Percentiles rank a stretch among this genome's conserved stretches.
These are phyloP conservation scores for Penicillium italicum DNA, from an alignment of 2,329 filamentous ascomycete genomes.

Conservation along the genomic window DNA sequence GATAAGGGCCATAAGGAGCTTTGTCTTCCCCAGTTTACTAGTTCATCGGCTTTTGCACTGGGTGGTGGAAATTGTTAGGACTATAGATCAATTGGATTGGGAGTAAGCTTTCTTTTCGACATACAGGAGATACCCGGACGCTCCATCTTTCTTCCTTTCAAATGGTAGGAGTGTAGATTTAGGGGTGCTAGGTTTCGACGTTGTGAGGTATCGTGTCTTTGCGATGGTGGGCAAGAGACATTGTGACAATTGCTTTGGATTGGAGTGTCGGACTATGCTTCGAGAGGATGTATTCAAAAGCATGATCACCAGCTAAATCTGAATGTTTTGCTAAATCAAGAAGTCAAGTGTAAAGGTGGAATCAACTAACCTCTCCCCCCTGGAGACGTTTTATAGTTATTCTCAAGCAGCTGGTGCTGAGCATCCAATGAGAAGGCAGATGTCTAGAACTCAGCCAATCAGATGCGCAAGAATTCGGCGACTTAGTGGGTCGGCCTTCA, in stretches of 20 bases:
- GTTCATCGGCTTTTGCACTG: slow-evolving; percentile 72
- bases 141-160: not conserved
- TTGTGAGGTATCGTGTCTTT: not conserved
- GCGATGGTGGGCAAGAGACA: not conserved
- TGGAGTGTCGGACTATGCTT: not conserved
- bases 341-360: not conserved
- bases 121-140: slow-evolving; percentile 9
- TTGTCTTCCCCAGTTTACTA: slow-evolving; percentile 81
- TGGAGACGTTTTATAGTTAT: not conserved
- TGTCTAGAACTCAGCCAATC: not conserved
- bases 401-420: not conserved
- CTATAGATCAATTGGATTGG: not conserved
- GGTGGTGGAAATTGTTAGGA: not conserved
- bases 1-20: slow-evolving; percentile 85
- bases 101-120: not conserved
- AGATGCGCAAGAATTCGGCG: not conserved
- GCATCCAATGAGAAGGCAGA: not conserved
- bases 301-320: not conserved
- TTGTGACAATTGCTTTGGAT: not conserved
- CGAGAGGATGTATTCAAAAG: not conserved
- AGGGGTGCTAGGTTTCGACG: not conserved
- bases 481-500: not conserved
- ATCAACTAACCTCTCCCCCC: not conserved
- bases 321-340: not conserved
- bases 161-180: not conserved